Base-by-base conservation (phyloP, 225 moss, liverwort and hornwort genomes). In the Rhytidiadelphus loreus region DNA sequence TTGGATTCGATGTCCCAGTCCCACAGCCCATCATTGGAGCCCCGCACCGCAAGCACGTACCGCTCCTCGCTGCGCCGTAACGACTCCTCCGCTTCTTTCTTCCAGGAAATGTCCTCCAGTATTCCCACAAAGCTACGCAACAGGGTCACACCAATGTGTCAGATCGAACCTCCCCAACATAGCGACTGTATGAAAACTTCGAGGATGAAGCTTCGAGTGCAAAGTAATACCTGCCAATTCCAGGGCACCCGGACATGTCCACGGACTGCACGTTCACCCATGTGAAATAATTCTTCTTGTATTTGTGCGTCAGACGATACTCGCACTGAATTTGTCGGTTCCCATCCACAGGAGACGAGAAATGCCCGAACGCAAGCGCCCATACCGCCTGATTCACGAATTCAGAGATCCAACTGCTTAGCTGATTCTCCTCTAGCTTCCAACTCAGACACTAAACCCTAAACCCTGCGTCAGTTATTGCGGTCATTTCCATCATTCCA, bases 21-120 rank as follows among this genome's bases (percentile, higher is more conserved):
- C 94, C 94, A 94, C 50, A 94, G 87, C 28, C 94, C 94, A 56
- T 94, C 94, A 71, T 94, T 92, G 32, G 94, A 94, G 58, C 94
- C 94, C 29, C 91, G 91, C 58, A 94, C 92, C 52, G 94, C 94
- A n/a, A 94, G 92, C 87, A 94, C 92, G 52, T 86, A 94, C 50
- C 94, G 91, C 92, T 94, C 94, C 92, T 94, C 91, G 82, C 94
- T 94, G 26, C 87, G 91, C 62, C 91, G 91, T 55, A 94, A 86
- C 35, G 92, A 92, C 64, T 92, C 94, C 78, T 94, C 94, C 48
- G 94, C 94, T 81, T 92, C 80, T 59, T 94, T 94, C 71, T 91
- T 89, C 94, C 94, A 94, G n/a, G 94, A 92, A 46, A 94, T 91
- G 89, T 94, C 94, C 72, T 94, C 94, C 89, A 94, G 83, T 39